Percentiles rank a stretch among this genome's conserved stretches.
Conservation (phyloP, 768 basidiomycete species). For the Collybiopsis confluens region DNA sequence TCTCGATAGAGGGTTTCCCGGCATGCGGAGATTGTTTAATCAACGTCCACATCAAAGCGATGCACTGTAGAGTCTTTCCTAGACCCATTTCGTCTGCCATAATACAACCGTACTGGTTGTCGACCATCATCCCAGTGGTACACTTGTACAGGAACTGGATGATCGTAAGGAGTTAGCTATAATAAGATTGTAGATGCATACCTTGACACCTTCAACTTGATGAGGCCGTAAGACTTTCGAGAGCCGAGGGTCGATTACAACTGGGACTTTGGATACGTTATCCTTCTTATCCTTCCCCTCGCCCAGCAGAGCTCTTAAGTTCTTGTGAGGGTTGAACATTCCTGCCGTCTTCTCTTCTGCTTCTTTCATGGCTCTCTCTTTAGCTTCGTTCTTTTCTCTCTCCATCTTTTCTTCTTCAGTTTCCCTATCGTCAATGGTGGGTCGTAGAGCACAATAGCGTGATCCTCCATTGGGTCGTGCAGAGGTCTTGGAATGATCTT, state of each 20-base stretch:
- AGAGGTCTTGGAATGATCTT: slow-evolving; percentile 85
- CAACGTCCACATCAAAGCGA: slow-evolving; percentile 91
- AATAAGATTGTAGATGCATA: slow-evolving; percentile 28
- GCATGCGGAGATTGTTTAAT: slow-evolving; percentile 92
- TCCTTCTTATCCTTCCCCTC: slow-evolving; percentile 66
- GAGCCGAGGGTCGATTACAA: slow-evolving; percentile 91
- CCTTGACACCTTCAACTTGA: slow-evolving; percentile 98
- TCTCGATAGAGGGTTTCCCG: slow-evolving; percentile 86
- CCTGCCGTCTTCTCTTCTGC: slow-evolving; percentile 68
- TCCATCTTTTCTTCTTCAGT: slow-evolving; percentile 82
- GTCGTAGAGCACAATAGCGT: slow-evolving; percentile 95
- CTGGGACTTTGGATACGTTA: slow-evolving; percentile 76
- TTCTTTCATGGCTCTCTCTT: slow-evolving; percentile 56
- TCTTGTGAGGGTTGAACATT: slow-evolving; percentile 90
- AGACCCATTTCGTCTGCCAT: slow-evolving; percentile 99
- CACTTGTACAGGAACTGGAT: slow-evolving; percentile 90
- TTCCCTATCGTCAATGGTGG: slow-evolving; percentile 89
- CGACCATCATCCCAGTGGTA: slow-evolving; percentile 88
- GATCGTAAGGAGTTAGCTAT: slow-evolving; percentile 6
- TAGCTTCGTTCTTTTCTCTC: slow-evolving; percentile 69
- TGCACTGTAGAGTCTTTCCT: slow-evolving; percentile 95
- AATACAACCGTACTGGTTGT: slow-evolving; percentile 92
- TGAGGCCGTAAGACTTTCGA: slow-evolving; percentile 90
- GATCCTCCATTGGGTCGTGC: slow-evolving; percentile 97
- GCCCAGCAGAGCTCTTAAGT: slow-evolving; percentile 72